phyloP scores from a whole-genome alignment of 805 yeast species.

The Saccharomycopsis sp. region DNA sequence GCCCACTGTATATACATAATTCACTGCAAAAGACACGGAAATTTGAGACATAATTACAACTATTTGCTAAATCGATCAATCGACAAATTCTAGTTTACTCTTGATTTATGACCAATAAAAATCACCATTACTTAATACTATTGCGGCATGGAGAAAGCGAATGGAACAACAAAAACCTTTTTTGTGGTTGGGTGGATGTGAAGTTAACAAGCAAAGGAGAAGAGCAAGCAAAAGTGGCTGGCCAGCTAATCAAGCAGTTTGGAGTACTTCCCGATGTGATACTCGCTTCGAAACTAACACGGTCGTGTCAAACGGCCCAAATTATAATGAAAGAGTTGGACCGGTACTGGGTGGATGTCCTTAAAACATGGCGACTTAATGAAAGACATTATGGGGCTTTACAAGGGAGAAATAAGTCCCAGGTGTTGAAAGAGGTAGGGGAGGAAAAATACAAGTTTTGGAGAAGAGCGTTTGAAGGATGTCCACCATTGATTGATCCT shows the following conservation, averaged over 20 bases:
- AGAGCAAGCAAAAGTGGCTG: constrained; percentile 61
- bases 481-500: constrained; percentile 46
- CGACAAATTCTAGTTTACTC: background rate
- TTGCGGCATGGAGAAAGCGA: constrained; percentile 81
- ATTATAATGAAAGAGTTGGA: constrained; percentile 54
- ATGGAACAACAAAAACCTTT: constrained; percentile 67
- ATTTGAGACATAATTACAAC: background rate
- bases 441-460: constrained; percentile 67
- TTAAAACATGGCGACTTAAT: constrained; percentile 94
- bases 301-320: constrained; percentile 71
- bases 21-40: background rate
- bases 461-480: constrained; percentile 74
- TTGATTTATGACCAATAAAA: background rate
- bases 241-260: constrained; percentile 46
- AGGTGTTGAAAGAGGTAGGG: constrained; percentile 59
- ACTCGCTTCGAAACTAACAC: constrained; percentile 62
- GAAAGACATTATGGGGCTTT: constrained; percentile 99
- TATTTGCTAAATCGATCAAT: background rate
- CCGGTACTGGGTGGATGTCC: constrained; percentile 59
- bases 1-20: background rate
- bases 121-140: constrained; percentile 38
- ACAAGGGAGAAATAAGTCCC: constrained; percentile 74
- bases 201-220: constrained; percentile 60
- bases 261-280: constrained; percentile 49
- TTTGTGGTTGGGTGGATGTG: constrained; percentile 85